These are phyloP conservation scores for Penicillium chermesinum DNA, from an alignment of 495 filamentous ascomycete genomes.

Conservation along the genomic window DNA sequence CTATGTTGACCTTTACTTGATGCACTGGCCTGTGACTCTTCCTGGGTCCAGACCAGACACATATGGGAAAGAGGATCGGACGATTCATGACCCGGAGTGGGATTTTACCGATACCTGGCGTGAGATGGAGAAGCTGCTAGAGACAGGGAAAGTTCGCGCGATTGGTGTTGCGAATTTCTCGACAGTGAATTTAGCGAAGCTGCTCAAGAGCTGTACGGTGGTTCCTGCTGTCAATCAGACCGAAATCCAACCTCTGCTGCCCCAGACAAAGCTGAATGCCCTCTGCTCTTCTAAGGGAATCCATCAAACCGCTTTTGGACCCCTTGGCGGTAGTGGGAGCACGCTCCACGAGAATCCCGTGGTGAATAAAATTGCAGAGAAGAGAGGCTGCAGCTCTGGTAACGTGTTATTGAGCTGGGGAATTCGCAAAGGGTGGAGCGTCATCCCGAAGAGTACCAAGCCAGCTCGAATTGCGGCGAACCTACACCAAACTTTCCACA, in stretches of 20 bases:
- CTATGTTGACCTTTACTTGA: slow-evolving; percentile 63
- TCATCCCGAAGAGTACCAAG: slow-evolving; percentile 58
- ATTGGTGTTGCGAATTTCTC: slow-evolving; percentile 56
- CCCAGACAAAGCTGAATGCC: slow-evolving; percentile 50
- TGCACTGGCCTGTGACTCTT: slow-evolving; percentile 63
- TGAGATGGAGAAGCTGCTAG: slow-evolving; percentile 54
- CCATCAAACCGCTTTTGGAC: slow-evolving; percentile 59
- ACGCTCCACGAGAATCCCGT: slow-evolving; percentile 52
- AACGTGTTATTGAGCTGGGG: slow-evolving; percentile 59
- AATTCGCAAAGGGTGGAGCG: slow-evolving; percentile 49
- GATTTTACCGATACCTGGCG: slow-evolving; percentile 39
- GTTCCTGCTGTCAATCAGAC: slow-evolving; percentile 59
- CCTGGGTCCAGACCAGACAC: slow-evolving; percentile 30
- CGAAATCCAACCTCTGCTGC: slow-evolving; percentile 52
- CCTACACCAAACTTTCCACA: slow-evolving; percentile 48
- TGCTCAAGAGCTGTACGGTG: slow-evolving; percentile 44
- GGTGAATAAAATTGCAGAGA: slow-evolving; percentile 45
- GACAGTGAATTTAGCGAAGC: slow-evolving; percentile 36
- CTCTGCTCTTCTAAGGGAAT: slow-evolving; percentile 50
- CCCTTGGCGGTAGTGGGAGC: slow-evolving; percentile 46
- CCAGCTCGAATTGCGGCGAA: slow-evolving; percentile 45
- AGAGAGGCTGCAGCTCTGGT: slow-evolving; percentile 52
- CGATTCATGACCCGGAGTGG: slow-evolving; percentile 36
- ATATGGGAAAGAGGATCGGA: slow-evolving; percentile 37
- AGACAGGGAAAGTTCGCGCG: slow-evolving; percentile 49